Evolutionary conservation across 148 eudicot species (phyloP).

Genomic region (Rhododendron griersonianum): DNA sequence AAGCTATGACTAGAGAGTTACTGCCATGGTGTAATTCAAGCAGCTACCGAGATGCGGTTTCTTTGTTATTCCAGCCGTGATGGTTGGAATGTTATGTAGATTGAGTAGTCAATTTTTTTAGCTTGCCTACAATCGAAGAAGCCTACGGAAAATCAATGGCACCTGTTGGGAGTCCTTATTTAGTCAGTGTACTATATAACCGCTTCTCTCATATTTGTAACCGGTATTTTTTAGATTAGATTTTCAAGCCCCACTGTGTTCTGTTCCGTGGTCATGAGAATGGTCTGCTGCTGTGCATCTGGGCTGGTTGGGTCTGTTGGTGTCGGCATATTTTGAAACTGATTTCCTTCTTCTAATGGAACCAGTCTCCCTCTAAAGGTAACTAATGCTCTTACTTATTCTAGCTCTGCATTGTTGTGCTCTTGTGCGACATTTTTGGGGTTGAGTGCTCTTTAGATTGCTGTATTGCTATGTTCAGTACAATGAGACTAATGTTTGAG

Average conservation of each 20-base stretch:
- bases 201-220: constrained; percentile 21
- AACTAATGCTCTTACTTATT: neutral
- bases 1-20: constrained; percentile 12
- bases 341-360: neutral
- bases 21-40: constrained; percentile 10
- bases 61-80: constrained; percentile 13
- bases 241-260: constrained; percentile 8
- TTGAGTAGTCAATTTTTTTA: constrained; percentile 27
- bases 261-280: constrained; percentile 11
- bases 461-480: neutral
- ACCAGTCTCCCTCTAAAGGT: constrained; percentile 10
- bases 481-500: neutral
- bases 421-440: neutral
- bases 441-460: neutral
- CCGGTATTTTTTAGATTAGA: neutral
- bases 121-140: constrained; percentile 13
- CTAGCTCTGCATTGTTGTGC: neutral
- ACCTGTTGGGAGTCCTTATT: constrained; percentile 11
- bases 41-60: constrained; percentile 16
- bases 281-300: constrained; percentile 8
- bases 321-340: neutral
- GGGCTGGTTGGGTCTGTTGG: constrained; percentile 10
- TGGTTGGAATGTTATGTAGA: constrained; percentile 21
- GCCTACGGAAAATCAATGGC: constrained; percentile 13
- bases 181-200: constrained; percentile 28